Evolutionary conservation across 2,329 filamentous ascomycete species (phyloP).

Genomic region (Colletotrichum phormii): DNA sequence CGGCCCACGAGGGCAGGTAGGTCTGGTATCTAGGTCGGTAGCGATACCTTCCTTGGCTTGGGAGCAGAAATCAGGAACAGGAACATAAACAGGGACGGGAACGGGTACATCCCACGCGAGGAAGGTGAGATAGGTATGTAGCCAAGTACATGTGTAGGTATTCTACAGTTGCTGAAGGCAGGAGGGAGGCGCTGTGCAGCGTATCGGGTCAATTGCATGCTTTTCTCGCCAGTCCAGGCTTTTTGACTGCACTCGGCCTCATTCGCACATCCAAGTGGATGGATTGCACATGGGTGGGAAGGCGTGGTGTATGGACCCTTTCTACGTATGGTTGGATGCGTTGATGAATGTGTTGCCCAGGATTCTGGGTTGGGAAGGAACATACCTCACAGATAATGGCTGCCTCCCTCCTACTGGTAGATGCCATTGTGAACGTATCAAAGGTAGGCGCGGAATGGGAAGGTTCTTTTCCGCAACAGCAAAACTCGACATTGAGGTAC

Average conservation of each 20-base stretch:
- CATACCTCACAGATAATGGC: neutral
- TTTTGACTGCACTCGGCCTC: neutral
- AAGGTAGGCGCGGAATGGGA: neutral
- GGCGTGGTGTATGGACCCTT: neutral
- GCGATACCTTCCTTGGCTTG: neutral
- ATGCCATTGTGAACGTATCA: neutral
- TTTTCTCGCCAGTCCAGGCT: neutral
- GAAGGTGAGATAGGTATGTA: neutral
- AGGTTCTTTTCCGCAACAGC: neutral
- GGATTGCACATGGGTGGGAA: neutral
- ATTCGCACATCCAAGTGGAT: conserved; percentile 1
- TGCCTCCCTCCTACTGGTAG: too few species aligned
- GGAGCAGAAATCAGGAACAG: neutral
- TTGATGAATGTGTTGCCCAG: neutral
- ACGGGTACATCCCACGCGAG: neutral
- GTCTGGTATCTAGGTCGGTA: neutral
- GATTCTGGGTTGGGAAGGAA: neutral
- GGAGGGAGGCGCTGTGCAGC: conserved; percentile 4
- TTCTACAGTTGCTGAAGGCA: neutral
- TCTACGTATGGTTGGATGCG: neutral
- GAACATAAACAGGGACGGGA: neutral
- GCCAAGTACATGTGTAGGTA: too few species aligned
- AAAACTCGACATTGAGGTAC: neutral
- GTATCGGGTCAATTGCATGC: conserved; percentile 9
- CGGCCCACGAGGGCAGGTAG: neutral